phyloP scores from a whole-genome alignment of 1,139 yeast species.

The Saccharomyces hybrid region DNA sequence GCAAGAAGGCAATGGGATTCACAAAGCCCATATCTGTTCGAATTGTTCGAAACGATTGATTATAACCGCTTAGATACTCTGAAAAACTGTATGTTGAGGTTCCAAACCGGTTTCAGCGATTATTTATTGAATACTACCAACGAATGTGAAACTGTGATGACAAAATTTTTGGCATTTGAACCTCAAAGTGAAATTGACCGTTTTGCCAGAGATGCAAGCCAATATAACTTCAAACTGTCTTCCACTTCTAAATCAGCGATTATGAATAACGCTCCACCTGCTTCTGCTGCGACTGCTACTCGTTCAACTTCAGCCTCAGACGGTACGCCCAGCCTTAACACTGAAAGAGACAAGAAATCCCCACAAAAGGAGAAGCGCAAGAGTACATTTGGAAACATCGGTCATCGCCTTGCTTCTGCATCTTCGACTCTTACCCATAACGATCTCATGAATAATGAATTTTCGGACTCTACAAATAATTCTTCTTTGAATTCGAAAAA shows the following conservation, averaged over 20 bases:
- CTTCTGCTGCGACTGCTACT: background rate
- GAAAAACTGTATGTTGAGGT: conserved; percentile 61
- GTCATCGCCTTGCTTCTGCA: conserved; percentile 18
- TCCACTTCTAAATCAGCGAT: background rate
- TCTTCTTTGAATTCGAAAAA: conserved; percentile 20
- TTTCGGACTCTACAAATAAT: conserved; percentile 24
- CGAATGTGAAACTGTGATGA: conserved; percentile 58
- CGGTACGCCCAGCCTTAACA: background rate
- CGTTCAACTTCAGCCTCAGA: too few relatives aligned
- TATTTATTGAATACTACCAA: conserved; percentile 40
- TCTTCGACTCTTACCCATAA: conserved; percentile 20
- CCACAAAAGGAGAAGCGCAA: conserved; percentile 14
- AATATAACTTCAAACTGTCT: conserved; percentile 15
- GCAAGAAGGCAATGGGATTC: conserved; percentile 49
- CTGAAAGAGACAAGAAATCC: background rate
- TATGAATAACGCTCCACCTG: background rate
- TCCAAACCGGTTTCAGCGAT: conserved; percentile 54
- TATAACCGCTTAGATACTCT: conserved; percentile 55
- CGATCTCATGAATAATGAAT: conserved; percentile 27
- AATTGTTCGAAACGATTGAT: conserved; percentile 70
- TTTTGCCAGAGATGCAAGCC: conserved; percentile 42
- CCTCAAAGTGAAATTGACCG: conserved; percentile 51
- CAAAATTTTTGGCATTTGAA: conserved; percentile 52
- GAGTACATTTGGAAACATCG: conserved; percentile 15
- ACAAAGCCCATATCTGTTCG: conserved; percentile 71